Percentiles rank a stretch among this genome's conserved stretches.
Evolutionary conservation across 2,329 filamentous ascomycete genomes (phyloP).

Genomic region (Scytalidium lignicola): DNA sequence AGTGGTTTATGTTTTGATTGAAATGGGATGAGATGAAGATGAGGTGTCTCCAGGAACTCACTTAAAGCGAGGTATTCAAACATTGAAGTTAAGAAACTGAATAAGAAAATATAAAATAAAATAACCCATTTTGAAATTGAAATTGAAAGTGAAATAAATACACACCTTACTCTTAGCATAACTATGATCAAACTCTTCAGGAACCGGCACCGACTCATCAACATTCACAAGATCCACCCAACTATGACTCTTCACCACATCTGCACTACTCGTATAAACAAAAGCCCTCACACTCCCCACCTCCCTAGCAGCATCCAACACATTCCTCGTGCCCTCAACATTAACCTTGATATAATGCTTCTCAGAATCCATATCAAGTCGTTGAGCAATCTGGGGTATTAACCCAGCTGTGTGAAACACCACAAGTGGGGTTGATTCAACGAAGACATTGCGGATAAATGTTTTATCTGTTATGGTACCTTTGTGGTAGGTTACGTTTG

Average conservation of each 20-base stretch:
- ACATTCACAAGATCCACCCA: constrained; percentile 1
- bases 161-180: constrained; percentile 4
- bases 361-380: constrained; percentile 23
- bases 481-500: constrained; percentile 37
- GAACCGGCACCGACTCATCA: constrained; percentile 1
- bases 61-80: no score
- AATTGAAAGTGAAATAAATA: constrained; percentile 38
- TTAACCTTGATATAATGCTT: constrained; percentile 38
- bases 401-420: constrained; percentile 44
- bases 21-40: no score
- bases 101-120: no score
- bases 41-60: no score
- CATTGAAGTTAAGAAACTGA: no score
- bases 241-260: constrained; percentile 3
- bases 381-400: constrained; percentile 30
- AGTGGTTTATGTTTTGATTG: no score
- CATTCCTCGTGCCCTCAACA: constrained; percentile 40
- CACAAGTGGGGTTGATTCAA: constrained; percentile 34
- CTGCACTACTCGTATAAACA: constrained; percentile 2
- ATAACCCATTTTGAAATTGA: constrained; percentile 22
- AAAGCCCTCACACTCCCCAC: constrained; percentile 28
- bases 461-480: constrained; percentile 41
- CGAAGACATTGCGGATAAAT: constrained; percentile 34
- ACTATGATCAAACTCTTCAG: neutral
- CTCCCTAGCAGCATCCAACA: constrained; percentile 34